Conservation (phyloP, 2,329 filamentous ascomycete genomes). For the Pseudocercospora fijiensis region DNA sequence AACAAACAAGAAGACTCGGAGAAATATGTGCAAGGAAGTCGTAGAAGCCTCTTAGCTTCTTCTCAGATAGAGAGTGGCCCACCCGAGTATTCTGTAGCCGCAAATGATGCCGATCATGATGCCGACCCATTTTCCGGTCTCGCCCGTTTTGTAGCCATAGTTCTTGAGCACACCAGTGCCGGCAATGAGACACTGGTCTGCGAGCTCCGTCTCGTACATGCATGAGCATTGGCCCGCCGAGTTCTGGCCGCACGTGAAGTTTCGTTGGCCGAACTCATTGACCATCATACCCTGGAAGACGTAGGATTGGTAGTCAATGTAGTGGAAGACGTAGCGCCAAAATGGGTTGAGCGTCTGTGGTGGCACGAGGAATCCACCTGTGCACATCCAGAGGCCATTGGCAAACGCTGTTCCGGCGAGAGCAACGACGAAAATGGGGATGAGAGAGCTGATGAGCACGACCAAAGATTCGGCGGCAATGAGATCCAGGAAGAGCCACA, state of each 20-base stretch:
- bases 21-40: constrained; percentile 10
- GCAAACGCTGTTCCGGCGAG: constrained; percentile 77
- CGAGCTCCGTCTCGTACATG: constrained; percentile 66
- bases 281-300: constrained; percentile 92
- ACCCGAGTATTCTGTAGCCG: constrained; percentile 69
- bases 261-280: constrained; percentile 69
- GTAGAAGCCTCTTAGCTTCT: constrained; percentile 25
- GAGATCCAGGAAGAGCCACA: constrained; percentile 84
- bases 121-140: constrained; percentile 68
- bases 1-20: neutral
- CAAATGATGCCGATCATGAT: constrained; percentile 75
- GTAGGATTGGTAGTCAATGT: constrained; percentile 80
- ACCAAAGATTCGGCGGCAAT: constrained; percentile 79
- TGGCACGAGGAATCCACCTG: constrained; percentile 75
- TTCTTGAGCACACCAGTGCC: constrained; percentile 67
- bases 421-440: constrained; percentile 74
- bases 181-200: constrained; percentile 65
- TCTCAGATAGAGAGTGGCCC: constrained; percentile 56
- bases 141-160: constrained; percentile 67
- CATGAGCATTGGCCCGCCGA: constrained; percentile 58
- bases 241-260: constrained; percentile 58
- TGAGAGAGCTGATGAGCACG: constrained; percentile 68
- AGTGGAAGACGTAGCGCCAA: constrained; percentile 81
- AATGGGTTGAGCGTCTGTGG: constrained; percentile 72
- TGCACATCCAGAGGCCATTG: constrained; percentile 85